Evolutionary conservation across 345 rosid genomes (phyloP).

Genomic region (Sisymbrium altissimum): DNA sequence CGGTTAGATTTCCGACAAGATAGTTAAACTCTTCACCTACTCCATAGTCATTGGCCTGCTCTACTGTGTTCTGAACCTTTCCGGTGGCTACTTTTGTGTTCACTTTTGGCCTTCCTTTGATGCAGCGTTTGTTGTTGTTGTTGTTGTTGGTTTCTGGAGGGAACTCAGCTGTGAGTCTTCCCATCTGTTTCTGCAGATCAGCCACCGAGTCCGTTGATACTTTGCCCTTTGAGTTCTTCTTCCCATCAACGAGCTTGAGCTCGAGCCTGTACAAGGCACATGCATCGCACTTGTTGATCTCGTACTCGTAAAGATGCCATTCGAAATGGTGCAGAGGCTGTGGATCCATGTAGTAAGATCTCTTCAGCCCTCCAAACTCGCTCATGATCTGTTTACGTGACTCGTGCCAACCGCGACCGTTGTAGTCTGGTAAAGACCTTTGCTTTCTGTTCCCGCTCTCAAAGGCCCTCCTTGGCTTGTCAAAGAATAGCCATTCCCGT

Average conservation of each 20-base stretch:
- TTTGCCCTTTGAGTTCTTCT: constrained; percentile 79
- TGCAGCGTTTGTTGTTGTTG: constrained; percentile 55
- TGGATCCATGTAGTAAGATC: constrained; percentile 99
- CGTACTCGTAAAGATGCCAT: constrained; percentile 98
- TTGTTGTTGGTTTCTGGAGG: constrained; percentile 54
- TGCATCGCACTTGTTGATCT: constrained; percentile 86
- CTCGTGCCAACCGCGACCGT: constrained; percentile 99
- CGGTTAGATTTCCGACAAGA: constrained; percentile 57
- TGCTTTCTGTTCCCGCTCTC: constrained; percentile 98
- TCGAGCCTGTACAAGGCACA: constrained; percentile 96
- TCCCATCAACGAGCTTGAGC: constrained; percentile 90
- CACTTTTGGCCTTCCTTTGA: constrained; percentile 64
- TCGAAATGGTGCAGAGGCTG: constrained; percentile 86
- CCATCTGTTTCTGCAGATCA: constrained; percentile 96
- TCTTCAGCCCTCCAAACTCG: constrained; percentile 85
- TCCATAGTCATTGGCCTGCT: constrained; percentile 56
- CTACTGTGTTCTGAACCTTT: constrained; percentile 41
- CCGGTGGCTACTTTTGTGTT: constrained; percentile 41
- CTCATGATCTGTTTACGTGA: constrained; percentile 96
- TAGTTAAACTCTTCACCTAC: constrained; percentile 62
- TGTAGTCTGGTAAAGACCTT: constrained; percentile 94
- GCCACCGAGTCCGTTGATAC: constrained; percentile 67
- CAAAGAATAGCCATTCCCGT: constrained; percentile 98
- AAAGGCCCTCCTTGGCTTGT: constrained; percentile 95
- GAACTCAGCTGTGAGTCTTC: constrained; percentile 84